A percentile compares a stretch with the other conserved stretches of the same genome.
Conservation (phyloP, 2,329 filamentous ascomycete species). For the Pezicula rhizophila region DNA sequence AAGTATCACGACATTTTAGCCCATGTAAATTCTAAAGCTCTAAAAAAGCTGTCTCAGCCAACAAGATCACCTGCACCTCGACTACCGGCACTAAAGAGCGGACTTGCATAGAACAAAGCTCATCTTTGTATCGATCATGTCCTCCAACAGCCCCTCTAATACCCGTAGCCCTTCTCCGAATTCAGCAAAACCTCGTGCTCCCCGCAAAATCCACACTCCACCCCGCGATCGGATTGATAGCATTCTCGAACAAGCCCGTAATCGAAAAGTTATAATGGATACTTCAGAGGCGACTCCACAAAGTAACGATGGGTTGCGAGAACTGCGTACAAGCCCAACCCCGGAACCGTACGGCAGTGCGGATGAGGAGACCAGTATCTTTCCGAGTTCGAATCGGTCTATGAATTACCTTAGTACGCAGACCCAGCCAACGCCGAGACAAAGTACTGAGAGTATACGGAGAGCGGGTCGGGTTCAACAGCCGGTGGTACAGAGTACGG, state of each 20-base stretch:
- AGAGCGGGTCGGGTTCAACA: slow-evolving; percentile 5
- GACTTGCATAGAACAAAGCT: too few relatives aligned
- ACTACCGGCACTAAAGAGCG: too few relatives aligned
- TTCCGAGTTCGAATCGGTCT: slow-evolving; percentile 18
- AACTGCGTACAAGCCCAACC: neutral
- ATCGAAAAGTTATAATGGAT: slow-evolving; percentile 12
- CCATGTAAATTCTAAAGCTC: too few relatives aligned
- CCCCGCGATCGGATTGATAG: slow-evolving; percentile 13
- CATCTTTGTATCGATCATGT: too few relatives aligned
- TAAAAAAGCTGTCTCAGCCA: too few relatives aligned
- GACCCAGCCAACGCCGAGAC: neutral
- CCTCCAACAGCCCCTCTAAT: neutral
- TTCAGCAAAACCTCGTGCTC: neutral
- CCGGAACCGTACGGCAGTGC: slow-evolving; percentile 21
- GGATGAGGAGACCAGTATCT: slow-evolving; percentile 33
- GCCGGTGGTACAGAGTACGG: slow-evolving; percentile 1
- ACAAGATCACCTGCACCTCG: too few relatives aligned
- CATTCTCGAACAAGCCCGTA: slow-evolving; percentile 19
- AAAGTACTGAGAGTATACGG: slow-evolving; percentile 11
- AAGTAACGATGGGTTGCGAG: neutral
- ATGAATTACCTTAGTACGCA: slow-evolving; percentile 20
- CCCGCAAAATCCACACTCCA: slow-evolving; percentile 3
- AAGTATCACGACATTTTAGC: too few relatives aligned
- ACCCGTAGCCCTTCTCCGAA: neutral
- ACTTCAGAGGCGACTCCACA: slow-evolving; percentile 4